Percentiles rank a stretch among this genome's conserved stretches.
Conservation (phyloP, 164 flowering plant genomes). For the grape (Vitis vinifera) region ASM3070453v1 NC_081822.1:5625001-5625500, state of each 20-base stretch:
- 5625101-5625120: slow-evolving; percentile 1
- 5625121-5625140: slow-evolving; percentile 28
- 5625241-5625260: slow-evolving; percentile 20
- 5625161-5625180: slow-evolving; percentile 27
- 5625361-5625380: slow-evolving; percentile 16
- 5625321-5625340: slow-evolving; percentile 29
- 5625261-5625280: slow-evolving; percentile 13
- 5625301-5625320: slow-evolving; percentile 39
- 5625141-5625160: slow-evolving; percentile 25
- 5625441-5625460: slow-evolving; percentile 23
- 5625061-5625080: slow-evolving; percentile 19
- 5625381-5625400: slow-evolving; percentile 20
- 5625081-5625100: slow-evolving; percentile 11
- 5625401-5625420: slow-evolving; percentile 25
- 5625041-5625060: slow-evolving; percentile 21
- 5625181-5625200: slow-evolving; percentile 26
- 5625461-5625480: slow-evolving; percentile 17
- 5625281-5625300: slow-evolving; percentile 25
- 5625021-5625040: slow-evolving; percentile 28
- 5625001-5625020: slow-evolving; percentile 38
- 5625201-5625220: slow-evolving; percentile 10
- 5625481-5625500: slow-evolving; percentile 11
- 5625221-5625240: slow-evolving; percentile 15
- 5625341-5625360: slow-evolving; percentile 16
- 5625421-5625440: slow-evolving; percentile 30